Evolutionary conservation across 306 rosid species (phyloP).

Genomic region (Medicago truncatula): DNA sequence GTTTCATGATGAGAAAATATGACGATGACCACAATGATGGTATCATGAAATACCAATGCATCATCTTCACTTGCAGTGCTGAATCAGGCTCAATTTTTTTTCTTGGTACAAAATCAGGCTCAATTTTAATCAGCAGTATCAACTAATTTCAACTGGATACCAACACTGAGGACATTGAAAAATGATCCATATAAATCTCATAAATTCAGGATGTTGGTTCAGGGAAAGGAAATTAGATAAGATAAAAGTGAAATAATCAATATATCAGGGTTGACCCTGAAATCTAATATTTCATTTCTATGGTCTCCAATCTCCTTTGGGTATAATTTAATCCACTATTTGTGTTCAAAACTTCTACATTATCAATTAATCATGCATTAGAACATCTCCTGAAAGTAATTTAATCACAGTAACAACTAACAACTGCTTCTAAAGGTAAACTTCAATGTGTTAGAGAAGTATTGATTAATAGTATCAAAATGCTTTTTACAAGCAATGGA

Average conservation of each 20-base stretch:
- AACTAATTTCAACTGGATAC: too few relatives aligned
- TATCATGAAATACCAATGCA: neutral
- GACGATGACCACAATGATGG: neutral
- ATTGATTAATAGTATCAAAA: neutral
- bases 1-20: neutral
- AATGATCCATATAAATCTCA: too few relatives aligned
- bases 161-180: too few relatives aligned
- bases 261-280: neutral
- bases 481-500: neutral
- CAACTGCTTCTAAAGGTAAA: slow-evolving; percentile 6
- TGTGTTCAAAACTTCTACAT: neutral
- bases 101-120: too few relatives aligned
- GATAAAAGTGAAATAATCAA: neutral
- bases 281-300: neutral
- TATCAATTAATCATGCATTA: neutral
- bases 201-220: too few relatives aligned
- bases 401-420: neutral
- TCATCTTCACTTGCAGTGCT: too few relatives aligned
- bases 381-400: neutral
- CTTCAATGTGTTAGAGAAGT: neutral
- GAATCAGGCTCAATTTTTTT: too few relatives aligned
- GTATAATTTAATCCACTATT: neutral
- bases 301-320: neutral
- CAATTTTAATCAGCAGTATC: too few relatives aligned
- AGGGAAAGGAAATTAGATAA: too few relatives aligned